Percentiles rank a stretch among this genome's conserved stretches.
phyloP scores from a whole-genome alignment of 192 early-diverging fungal genomes.

The Linnemannia zychae region DNA sequence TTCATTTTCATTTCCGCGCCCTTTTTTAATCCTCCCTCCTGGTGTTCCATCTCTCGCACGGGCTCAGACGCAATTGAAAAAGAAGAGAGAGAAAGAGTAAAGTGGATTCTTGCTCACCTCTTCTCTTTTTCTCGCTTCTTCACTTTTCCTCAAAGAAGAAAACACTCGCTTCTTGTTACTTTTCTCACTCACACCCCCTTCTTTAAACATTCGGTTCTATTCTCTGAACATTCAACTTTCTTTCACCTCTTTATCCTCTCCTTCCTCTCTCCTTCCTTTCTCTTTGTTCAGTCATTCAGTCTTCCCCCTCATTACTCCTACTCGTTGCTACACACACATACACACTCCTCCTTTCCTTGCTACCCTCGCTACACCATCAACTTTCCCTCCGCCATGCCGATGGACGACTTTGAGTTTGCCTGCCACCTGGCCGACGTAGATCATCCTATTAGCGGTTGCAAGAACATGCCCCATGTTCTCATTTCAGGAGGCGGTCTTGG shows the following conservation, averaged over 20 bases:
- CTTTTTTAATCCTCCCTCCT: not conserved
- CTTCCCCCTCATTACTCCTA: not conserved
- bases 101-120: not conserved
- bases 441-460: slow-evolving; percentile 9
- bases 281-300: no score
- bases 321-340: no score
- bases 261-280: not conserved
- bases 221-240: no score
- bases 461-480: slow-evolving; percentile 1
- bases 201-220: no score
- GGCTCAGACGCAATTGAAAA: not conserved
- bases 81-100: not conserved
- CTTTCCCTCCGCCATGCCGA: not conserved
- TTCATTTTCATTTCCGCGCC: not conserved
- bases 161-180: no score
- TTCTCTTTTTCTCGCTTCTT: not conserved
- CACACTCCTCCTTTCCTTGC: not conserved
- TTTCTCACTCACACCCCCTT: no score
- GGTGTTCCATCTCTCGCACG: slow-evolving; percentile 1
- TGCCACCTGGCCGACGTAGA: not conserved
- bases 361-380: not conserved
- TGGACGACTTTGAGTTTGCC: slow-evolving; percentile 1
- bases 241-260: no score
- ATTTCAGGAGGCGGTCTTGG: slow-evolving; percentile 19
- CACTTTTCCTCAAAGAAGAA: not conserved